Evolutionary conservation across 352 stramenopile genomes (phyloP).

Genomic region (Halophytophthora polymorphica): DNA sequence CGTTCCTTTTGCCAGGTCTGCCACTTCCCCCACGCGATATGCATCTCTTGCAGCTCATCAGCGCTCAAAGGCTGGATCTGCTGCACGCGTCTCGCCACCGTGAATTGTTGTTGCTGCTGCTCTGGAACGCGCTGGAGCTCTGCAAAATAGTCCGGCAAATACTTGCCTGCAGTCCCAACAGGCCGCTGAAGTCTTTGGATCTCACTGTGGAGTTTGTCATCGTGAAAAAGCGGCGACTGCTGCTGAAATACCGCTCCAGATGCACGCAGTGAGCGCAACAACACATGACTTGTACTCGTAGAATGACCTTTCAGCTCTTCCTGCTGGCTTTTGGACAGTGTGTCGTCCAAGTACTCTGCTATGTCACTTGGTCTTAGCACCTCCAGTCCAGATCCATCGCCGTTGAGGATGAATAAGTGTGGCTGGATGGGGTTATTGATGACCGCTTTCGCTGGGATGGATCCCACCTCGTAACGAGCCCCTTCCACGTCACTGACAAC

Average conservation of each 20-base stretch:
- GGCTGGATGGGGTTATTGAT: slow-evolving; percentile 79
- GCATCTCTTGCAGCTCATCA: slow-evolving; percentile 33
- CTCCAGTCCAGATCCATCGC: slow-evolving; percentile 65
- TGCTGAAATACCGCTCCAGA: slow-evolving; percentile 1
- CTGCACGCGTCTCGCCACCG: slow-evolving; percentile 40
- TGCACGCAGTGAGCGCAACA: slow-evolving; percentile 23
- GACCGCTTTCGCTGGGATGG: slow-evolving; percentile 52
- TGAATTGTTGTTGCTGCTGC: slow-evolving; percentile 31
- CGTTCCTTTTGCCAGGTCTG: slow-evolving; percentile 44
- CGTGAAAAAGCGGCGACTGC: slow-evolving; percentile 29
- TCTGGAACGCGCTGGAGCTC: slow-evolving; percentile 13
- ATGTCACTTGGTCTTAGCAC: slow-evolving; percentile 53
- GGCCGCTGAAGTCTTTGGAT: slow-evolving; percentile 31
- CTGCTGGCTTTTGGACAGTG: slow-evolving; percentile 7
- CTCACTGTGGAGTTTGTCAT: slow-evolving; percentile 32
- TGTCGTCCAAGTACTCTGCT: slow-evolving; percentile 19
- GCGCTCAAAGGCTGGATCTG: slow-evolving; percentile 41
- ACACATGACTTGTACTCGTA: slow-evolving; percentile 6
- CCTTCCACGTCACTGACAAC: slow-evolving; percentile 51
- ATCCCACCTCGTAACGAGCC: slow-evolving; percentile 43
- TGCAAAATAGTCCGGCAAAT: slow-evolving; percentile 32
- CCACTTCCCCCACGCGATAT: slow-evolving; percentile 38
- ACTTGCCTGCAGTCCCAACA: slow-evolving; percentile 43
- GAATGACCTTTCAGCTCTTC: not conserved
- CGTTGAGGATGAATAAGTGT: slow-evolving; percentile 67